Evolutionary conservation across 257 asterid genomes (phyloP).

Genomic region (Echites panduratus): DNA sequence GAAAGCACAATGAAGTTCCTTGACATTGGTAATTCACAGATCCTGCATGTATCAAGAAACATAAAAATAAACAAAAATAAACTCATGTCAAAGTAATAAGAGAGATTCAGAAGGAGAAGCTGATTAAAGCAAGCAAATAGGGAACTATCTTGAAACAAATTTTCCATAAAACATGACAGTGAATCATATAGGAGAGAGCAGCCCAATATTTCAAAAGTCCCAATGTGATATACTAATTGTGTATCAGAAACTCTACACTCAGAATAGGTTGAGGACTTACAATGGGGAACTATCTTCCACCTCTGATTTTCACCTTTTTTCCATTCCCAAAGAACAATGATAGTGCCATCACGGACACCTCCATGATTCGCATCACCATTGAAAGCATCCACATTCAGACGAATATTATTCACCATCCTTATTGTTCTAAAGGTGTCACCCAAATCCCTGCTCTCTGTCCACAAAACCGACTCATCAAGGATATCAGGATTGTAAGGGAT

Average conservation of each 20-base stretch:
- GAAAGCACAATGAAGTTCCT: background rate
- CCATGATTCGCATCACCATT: slow-evolving; percentile 83
- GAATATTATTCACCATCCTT: slow-evolving; percentile 79
- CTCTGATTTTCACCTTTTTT: slow-evolving; percentile 85
- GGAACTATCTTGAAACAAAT: background rate
- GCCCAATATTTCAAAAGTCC: background rate
- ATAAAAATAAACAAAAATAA: background rate
- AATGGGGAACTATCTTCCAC: slow-evolving; percentile 73
- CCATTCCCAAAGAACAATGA: slow-evolving; percentile 92
- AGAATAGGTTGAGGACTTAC: slow-evolving; percentile 43
- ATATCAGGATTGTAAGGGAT: slow-evolving; percentile 48
- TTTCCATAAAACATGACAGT: background rate
- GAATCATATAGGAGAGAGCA: background rate
- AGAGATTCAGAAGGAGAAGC: background rate
- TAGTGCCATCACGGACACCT: slow-evolving; percentile 80
- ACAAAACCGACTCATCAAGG: slow-evolving; percentile 75
- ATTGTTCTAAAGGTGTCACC: slow-evolving; percentile 69
- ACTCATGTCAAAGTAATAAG: background rate
- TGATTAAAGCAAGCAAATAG: background rate
- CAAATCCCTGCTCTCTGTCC: slow-evolving; percentile 85
- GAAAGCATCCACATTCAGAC: slow-evolving; percentile 71
- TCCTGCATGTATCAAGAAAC: slow-evolving; percentile 8
- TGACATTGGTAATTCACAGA: background rate
- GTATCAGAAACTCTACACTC: too few relatives aligned
- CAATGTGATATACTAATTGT: background rate